These are phyloP conservation scores for Pestalotiopsis sp. DNA, from an alignment of 2,329 filamentous ascomycete species.

Conservation along the genomic window DNA sequence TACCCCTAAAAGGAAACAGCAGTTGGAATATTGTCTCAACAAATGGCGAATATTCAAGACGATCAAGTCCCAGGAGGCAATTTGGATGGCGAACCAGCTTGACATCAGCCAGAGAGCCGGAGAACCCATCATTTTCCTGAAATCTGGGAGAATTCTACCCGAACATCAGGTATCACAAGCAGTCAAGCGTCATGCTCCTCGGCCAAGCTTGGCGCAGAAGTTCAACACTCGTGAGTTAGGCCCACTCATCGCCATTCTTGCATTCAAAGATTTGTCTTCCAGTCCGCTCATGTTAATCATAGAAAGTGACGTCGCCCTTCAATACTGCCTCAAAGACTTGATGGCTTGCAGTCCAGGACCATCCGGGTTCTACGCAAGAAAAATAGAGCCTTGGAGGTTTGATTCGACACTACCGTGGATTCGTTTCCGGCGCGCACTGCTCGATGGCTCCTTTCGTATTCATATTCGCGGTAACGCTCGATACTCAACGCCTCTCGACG, in stretches of 20 bases:
- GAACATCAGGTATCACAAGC: background rate
- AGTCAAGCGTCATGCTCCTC: background rate
- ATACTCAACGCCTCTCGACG: background rate
- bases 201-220: background rate
- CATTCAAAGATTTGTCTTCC: no score
- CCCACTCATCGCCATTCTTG: no score
- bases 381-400: background rate
- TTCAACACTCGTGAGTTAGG: background rate
- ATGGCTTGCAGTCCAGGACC: background rate
- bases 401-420: background rate
- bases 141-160: background rate
- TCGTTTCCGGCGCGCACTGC: background rate
- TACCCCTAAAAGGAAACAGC: no score
- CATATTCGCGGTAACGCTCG: background rate
- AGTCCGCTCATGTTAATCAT: no score
- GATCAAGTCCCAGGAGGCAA: no score
- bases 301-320: no score
- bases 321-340: no score
- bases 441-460: background rate
- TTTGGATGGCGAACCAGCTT: no score
- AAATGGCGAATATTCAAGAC: no score
- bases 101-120: background rate
- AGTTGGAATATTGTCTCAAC: no score
- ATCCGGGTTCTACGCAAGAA: background rate
- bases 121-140: background rate